Evolutionary conservation across 352 stramenopile species (phyloP).

Genomic region (Albugo laibachii): DNA sequence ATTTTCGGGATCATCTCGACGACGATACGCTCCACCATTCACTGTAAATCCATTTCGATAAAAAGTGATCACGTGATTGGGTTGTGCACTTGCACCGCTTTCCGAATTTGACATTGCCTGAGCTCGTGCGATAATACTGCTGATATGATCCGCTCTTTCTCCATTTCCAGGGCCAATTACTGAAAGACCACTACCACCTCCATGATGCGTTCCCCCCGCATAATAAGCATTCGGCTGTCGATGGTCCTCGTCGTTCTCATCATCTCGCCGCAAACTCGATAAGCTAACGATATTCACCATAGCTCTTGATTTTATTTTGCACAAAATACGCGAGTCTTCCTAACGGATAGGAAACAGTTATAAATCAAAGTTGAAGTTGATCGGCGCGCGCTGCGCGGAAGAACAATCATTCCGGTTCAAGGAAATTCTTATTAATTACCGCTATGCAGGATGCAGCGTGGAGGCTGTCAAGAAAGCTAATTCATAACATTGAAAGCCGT

Average conservation of each 20-base stretch:
- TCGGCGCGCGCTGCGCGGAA: too few relatives aligned
- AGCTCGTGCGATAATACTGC: constrained; percentile 70
- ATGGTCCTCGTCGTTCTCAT: constrained; percentile 9
- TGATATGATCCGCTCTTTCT: constrained; percentile 22
- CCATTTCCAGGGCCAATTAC: constrained; percentile 34
- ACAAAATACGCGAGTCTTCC: too few relatives aligned
- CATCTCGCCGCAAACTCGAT: constrained; percentile 32
- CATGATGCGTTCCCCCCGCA: constrained; percentile 34
- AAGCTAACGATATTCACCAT: constrained; percentile 74
- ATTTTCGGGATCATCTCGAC: constrained; percentile 42
- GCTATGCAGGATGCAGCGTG: too few relatives aligned
- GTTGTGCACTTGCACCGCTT: constrained; percentile 8
- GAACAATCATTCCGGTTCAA: too few relatives aligned
- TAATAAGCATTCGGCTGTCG: constrained; percentile 46
- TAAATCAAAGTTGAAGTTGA: too few relatives aligned
- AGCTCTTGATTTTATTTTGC: background rate
- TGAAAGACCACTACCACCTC: constrained; percentile 54
- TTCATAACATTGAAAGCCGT: too few relatives aligned
- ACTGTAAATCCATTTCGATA: constrained; percentile 75
- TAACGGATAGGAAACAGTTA: too few relatives aligned
- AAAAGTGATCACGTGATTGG: constrained; percentile 61
- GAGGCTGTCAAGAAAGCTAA: too few relatives aligned
- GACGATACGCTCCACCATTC: constrained; percentile 54
- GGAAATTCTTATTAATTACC: too few relatives aligned
- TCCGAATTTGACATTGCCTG: constrained; percentile 31